phyloP scores from a whole-genome alignment of 192 early-diverging fungal species.

The Backusella circina region DNA sequence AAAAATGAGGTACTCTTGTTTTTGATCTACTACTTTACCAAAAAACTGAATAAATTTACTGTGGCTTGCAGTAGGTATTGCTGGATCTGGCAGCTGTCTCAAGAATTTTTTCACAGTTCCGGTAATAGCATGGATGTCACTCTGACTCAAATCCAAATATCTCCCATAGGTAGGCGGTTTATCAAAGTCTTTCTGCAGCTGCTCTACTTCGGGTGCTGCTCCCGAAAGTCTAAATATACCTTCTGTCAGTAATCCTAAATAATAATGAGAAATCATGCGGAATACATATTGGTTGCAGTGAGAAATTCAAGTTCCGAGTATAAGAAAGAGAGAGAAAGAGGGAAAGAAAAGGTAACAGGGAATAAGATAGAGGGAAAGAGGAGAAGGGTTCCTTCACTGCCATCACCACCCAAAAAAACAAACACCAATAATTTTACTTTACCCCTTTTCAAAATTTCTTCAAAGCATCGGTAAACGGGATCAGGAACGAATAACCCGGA shows the following conservation, averaged over 20 bases:
- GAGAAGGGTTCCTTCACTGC: neutral
- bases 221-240: conserved; percentile 36
- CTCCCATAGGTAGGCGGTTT: conserved; percentile 22
- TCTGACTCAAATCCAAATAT: conserved; percentile 18
- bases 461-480: conserved; percentile 24
- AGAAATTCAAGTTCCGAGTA: neutral
- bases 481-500: conserved; percentile 22
- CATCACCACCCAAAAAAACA: neutral
- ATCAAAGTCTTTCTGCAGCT: conserved; percentile 20
- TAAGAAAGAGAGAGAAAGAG: too few species aligned
- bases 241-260: conserved; percentile 24
- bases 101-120: conserved; percentile 29
- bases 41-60: conserved; percentile 12
- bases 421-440: neutral
- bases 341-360: neutral
- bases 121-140: conserved; percentile 35
- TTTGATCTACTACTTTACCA: neutral
- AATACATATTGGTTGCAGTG: conserved; percentile 2
- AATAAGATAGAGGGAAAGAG: neutral
- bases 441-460: conserved; percentile 31
- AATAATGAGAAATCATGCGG: conserved; percentile 7
- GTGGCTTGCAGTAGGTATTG: conserved; percentile 23
- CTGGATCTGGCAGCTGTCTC: conserved; percentile 24
- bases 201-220: conserved; percentile 29
- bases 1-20: too few species aligned